phyloP scores from a whole-genome alignment of 768 basidiomycete genomes.

The Leccinum subgranulosum region DNA sequence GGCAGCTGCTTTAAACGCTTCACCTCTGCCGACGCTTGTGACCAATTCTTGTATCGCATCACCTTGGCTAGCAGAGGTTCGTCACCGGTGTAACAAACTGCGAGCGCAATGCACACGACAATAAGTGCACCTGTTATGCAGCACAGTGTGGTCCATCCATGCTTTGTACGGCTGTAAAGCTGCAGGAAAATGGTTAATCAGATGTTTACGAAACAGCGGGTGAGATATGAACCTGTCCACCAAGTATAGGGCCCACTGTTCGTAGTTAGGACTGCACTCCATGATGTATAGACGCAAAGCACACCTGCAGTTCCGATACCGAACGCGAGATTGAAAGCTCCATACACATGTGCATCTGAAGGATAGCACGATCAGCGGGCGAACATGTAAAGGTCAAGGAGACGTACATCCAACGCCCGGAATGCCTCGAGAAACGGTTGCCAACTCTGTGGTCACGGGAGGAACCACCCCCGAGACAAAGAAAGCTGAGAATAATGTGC shows the following conservation, averaged over 20 bases:
- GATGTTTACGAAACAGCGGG: background rate
- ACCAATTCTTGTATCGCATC: constrained; percentile 18
- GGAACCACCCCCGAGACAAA: constrained; percentile 58
- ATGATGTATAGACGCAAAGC: background rate
- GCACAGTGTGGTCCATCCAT: constrained; percentile 63
- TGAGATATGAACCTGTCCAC: constrained; percentile 51
- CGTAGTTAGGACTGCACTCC: constrained; percentile 1
- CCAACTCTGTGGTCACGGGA: constrained; percentile 65
- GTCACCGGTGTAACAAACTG: constrained; percentile 49
- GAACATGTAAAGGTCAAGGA: background rate
- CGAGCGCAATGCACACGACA: constrained; percentile 35
- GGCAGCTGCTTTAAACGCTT: constrained; percentile 1
- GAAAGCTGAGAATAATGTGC: constrained; percentile 42
- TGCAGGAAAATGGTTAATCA: constrained; percentile 24
- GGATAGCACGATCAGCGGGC: background rate
- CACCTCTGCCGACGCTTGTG: constrained; percentile 8
- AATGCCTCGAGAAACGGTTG: constrained; percentile 51
- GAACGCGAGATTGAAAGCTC: constrained; percentile 69
- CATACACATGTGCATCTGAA: constrained; percentile 71
- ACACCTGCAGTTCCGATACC: constrained; percentile 61
- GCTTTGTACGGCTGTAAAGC: constrained; percentile 55
- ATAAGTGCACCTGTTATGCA: constrained; percentile 46
- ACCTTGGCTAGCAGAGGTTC: constrained; percentile 37
- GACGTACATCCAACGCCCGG: constrained; percentile 67
- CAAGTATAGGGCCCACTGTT: constrained; percentile 66